Evolutionary conservation across 23 red algal genomes (phyloP).

Genomic region (Cyanidiococcus yangmingshanensis): DNA sequence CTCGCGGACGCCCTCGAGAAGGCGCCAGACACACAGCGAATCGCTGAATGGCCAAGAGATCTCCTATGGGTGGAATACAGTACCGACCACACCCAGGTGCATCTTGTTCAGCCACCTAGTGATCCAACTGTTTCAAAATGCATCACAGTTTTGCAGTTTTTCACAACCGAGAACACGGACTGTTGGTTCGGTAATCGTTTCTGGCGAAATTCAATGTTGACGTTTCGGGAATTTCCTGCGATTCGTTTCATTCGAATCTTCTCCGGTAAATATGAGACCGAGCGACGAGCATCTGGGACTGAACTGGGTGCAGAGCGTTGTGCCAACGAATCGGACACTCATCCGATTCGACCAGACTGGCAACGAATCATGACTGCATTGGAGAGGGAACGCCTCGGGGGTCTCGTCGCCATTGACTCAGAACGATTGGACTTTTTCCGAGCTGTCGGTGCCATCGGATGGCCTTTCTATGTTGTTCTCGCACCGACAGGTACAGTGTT

Average conservation of each 20-base stretch:
- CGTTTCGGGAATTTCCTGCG: background rate
- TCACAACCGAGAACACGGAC: background rate
- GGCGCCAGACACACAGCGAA: background rate
- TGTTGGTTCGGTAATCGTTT: background rate
- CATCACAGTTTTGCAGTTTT: slow-evolving; percentile 19
- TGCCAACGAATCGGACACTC: background rate
- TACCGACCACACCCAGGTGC: background rate
- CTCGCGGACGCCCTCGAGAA: background rate
- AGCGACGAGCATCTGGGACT: background rate
- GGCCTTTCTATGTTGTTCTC: slow-evolving; percentile 4
- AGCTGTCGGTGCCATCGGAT: background rate
- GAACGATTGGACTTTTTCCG: background rate
- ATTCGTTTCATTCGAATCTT: background rate
- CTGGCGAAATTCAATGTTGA: background rate
- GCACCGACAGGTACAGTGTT: background rate
- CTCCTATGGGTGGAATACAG: background rate
- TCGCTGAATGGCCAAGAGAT: background rate
- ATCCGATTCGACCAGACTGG: background rate
- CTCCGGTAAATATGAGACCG: background rate
- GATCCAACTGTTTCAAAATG: background rate
- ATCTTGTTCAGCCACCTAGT: background rate
- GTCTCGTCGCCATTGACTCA: background rate
- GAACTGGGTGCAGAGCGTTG: background rate
- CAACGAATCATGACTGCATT: background rate
- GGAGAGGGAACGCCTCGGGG: background rate